Evolutionary conservation across 2,329 filamentous ascomycete species (phyloP), one percentile per base, ranked within the genome.

Genomic region (Drechmeria coniospora): DNA sequence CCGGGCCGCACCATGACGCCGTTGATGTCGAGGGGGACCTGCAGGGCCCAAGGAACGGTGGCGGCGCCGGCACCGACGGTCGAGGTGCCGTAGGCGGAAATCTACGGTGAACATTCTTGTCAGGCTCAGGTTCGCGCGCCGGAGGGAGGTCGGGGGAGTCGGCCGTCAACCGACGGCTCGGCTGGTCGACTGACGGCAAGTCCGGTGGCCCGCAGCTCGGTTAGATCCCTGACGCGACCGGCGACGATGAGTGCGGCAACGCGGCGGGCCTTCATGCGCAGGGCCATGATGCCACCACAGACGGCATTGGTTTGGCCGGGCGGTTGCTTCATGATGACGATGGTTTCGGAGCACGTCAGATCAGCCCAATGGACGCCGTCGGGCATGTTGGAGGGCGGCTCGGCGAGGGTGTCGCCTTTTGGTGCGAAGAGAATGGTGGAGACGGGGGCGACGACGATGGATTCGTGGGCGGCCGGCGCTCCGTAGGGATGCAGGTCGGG

Each of bases 221-320:
- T 54, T 12, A 82, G 41, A 53, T 84, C 79, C 34, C 79, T 61
- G 5, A 77, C 67, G 21, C 78, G 57, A 1, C 79, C 79, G 38
- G 71, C 64, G 6, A 81, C 72, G n/a, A 83, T 53, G 8, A 77
- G 63, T 3, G 63, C 76, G 37, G 59, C 57, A 12, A 67, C 68
- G 10, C 68, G 66, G 8, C 74, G 58, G 10, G 63, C 47, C 41
- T 72, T 70, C 65, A 83, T 78, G 13, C 79, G 61, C 17, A 67
- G 56, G 5, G 75, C 79, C 66, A 83, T 79, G 37, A 84, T 80
- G 12, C 79, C 79, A n/a, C 79, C 79, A 5, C 80, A 63, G 6
- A 80, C 64, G 5, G 79, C 79, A 49, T 79, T 81, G 28, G 61
- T 63, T 45, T 82, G 76, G 1, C 59, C 62, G 1, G 56, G 42